Evolutionary conservation across 495 filamentous ascomycete genomes (phyloP).

Genomic region (Xylaria telfairii): DNA sequence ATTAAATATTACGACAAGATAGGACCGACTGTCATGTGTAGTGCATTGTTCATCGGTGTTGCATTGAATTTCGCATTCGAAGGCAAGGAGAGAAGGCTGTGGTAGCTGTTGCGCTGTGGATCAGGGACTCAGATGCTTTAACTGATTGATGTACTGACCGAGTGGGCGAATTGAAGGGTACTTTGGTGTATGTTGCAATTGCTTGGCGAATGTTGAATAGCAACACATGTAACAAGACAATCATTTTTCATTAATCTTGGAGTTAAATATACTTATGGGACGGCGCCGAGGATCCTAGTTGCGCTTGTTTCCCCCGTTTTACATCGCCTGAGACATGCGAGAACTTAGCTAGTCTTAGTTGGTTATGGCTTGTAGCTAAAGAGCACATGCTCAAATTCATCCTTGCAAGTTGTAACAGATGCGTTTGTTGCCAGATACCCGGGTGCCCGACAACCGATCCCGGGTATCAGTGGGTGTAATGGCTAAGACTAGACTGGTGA

Average conservation of each 20-base stretch:
- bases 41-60: slow-evolving; percentile 73
- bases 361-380: neutral
- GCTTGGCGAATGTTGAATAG: neutral
- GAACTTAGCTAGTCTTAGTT: slow-evolving; percentile 1
- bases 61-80: slow-evolving; percentile 78
- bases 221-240: neutral
- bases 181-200: slow-evolving; percentile 3
- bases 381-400: neutral
- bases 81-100: slow-evolving; percentile 45
- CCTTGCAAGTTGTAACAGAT: neutral
- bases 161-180: neutral
- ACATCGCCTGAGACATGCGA: too few relatives aligned
- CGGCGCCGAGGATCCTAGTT: neutral
- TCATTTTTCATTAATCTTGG: neutral
- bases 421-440: neutral
- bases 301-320: neutral
- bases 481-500: neutral
- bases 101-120: slow-evolving; percentile 34
- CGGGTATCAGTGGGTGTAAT: neutral
- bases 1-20: slow-evolving; percentile 90
- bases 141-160: neutral
- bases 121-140: neutral
- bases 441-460: neutral
- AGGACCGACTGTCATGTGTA: slow-evolving; percentile 83
- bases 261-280: neutral